A percentile compares a stretch with the other conserved stretches of the same genome.
These are phyloP conservation scores for Ilyonectria mors-panacis DNA, from an alignment of 2,329 filamentous ascomycete species.

Conservation along the genomic window DNA sequence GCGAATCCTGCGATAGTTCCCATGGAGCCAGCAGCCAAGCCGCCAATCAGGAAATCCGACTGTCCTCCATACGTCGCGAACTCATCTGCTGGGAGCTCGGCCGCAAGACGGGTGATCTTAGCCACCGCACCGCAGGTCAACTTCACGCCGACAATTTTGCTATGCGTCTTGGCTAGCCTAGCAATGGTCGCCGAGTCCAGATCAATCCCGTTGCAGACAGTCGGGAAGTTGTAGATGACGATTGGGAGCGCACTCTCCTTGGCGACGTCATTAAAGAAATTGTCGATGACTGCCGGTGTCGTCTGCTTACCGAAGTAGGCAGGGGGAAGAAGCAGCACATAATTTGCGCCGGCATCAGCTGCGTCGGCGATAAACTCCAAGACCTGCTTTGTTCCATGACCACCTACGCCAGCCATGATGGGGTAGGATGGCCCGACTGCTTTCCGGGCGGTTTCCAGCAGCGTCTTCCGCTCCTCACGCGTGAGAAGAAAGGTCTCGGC, in stretches of 20 bases:
- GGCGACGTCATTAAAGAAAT: slow-evolving; percentile 73
- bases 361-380: slow-evolving; percentile 74
- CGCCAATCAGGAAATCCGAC: slow-evolving; percentile 78
- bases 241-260: slow-evolving; percentile 67
- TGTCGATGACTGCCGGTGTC: slow-evolving; percentile 69
- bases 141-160: slow-evolving; percentile 79
- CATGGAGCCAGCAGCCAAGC: slow-evolving; percentile 69
- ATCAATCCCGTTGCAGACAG: slow-evolving; percentile 77
- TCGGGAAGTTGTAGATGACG: slow-evolving; percentile 79
- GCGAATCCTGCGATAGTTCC: slow-evolving; percentile 76
- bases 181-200: slow-evolving; percentile 74
- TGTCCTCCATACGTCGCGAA: slow-evolving; percentile 82
- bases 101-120: slow-evolving; percentile 75
- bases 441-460: slow-evolving; percentile 76
- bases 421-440: slow-evolving; percentile 89
- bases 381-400: slow-evolving; percentile 75
- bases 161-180: slow-evolving; percentile 38
- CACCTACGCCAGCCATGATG: slow-evolving; percentile 80
- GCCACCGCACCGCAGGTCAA: slow-evolving; percentile 81
- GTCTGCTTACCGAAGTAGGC: slow-evolving; percentile 77
- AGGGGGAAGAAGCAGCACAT: slow-evolving; percentile 72
- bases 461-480: slow-evolving; percentile 68
- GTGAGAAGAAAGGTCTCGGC: slow-evolving; percentile 71
- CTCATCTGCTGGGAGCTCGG: slow-evolving; percentile 63
- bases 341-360: slow-evolving; percentile 72